Evolutionary conservation across 805 yeast species (phyloP), one percentile per base, ranked within the genome.

Genomic region (Starmerella asiatica): DNA sequence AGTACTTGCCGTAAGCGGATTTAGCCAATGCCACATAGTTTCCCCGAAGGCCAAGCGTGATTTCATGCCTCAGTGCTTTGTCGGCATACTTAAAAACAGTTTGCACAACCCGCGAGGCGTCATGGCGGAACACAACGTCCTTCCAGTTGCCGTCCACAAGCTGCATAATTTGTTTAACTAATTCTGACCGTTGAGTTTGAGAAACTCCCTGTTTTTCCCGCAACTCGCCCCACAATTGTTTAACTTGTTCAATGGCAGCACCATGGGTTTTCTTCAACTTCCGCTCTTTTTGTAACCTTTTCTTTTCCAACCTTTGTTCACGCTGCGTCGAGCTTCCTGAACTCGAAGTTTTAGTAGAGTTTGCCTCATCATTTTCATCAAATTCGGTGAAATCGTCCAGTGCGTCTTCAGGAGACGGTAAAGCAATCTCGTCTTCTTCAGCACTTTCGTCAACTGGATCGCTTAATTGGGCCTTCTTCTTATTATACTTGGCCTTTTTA

Each of bases 71-170:
- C 64, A 85, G 75, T 37, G 76, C 82, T 55, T 78, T 82, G 29
- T 79, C 67, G 11, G 91, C 76, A 57, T 81, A 84, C 59, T 88
- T 88, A 45, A 88, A 77, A 50, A 88, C 70, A 1, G 96, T 85
- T 63, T 88, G 98, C 31, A 88, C 93, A 40, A 88, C 88, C 64
- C 98, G 74, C 19, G 95, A 83, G 8, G 96, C 88, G 67, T 88
- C 97, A 57, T 88, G 98, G 65, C 91, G 85, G 64, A 88, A 60
- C 26, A 88, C 95, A 49, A 88, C 69, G 53, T 88, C 96, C 46
- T 73, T 72, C 51, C 51, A 48, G 41, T 85, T 70, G 38, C 76
- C 75, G 53, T 79, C 73, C 37, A 93, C 67, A 45, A 83, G 68
- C 19, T 70, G 76, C 94, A 95, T 86, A 33, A 82, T 75, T 61